These are phyloP conservation scores for Aureobasidium sp. DNA, from an alignment of 2,329 filamentous ascomycete species.

Conservation along the genomic window DNA sequence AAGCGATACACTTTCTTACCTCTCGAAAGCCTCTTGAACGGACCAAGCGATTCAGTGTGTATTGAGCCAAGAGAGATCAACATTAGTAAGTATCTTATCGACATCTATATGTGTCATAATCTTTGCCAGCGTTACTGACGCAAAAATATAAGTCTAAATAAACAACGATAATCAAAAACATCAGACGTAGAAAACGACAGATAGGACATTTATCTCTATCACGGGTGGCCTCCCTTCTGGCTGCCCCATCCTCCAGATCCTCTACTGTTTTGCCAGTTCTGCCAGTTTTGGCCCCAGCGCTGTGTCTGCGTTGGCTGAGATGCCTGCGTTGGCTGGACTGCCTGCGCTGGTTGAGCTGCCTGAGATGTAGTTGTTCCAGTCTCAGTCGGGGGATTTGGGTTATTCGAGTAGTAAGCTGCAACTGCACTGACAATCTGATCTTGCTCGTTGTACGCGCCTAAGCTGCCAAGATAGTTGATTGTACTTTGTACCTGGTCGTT, in stretches of 20 bases:
- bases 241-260: background rate
- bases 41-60: background rate
- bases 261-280: background rate
- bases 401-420: slow-evolving; percentile 3
- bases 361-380: background rate
- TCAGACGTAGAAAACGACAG: background rate
- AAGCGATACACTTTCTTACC: background rate
- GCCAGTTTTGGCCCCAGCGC: background rate
- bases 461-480: slow-evolving; percentile 10
- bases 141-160: background rate
- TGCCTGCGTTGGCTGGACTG: too few relatives aligned
- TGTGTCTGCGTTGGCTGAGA: background rate
- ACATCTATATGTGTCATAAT: background rate
- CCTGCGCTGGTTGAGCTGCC: too few relatives aligned
- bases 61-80: background rate
- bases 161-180: background rate
- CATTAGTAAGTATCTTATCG: background rate
- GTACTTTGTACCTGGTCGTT: slow-evolving; percentile 2
- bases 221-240: background rate
- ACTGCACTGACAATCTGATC: background rate
- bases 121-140: background rate
- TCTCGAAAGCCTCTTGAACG: background rate
- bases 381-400: background rate
- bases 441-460: slow-evolving; percentile 15
- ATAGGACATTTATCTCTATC: background rate